Evolutionary conservation across 2,329 filamentous ascomycete genomes (phyloP), one percentile per base, ranked within the genome.

Genomic region (Cytospora piceicola): DNA sequence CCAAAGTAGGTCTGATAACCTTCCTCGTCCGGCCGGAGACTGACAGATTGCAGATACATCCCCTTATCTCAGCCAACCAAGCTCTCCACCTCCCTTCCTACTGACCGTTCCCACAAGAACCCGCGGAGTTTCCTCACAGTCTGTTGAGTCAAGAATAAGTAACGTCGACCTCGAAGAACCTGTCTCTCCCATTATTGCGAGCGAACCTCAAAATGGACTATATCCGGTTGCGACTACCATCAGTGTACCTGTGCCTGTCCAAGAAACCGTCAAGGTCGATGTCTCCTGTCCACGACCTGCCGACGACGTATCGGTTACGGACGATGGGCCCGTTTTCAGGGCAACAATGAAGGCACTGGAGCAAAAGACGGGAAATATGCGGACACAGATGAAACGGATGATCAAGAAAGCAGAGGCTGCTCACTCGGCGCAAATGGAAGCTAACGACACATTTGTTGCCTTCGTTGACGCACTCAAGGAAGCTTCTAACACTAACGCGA

Each of bases 261-360:
- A 81, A 68, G 84, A 87, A 68, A 78, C 82, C 0, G 88, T 95
- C 68, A 96, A 92, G 75, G 88, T 98, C 17, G 95, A 98, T 74
- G 85, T 97, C n/a, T 85, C 89, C 51, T 94, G 92, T 72, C 91
- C 92, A 64, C 89, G 93, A 58, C 93, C 93, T 3, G 90, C 88
- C 39, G 94, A 97, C 68, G 94, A 97, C 78, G 88, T 93, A 77
- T 88, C 90, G 67, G 86, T 90, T 27, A 89, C 91, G 27, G 95
- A 98, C 71, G 95, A 99, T 78, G 95, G 95, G 0, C 95, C 96
- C 0, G 83, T 99, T 1, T 99, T 99, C 79, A 88, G 96, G 69
- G 96, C 95, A 22, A 98, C 95, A 0, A 96, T 99, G 84, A 97
- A 97, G 76, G 91, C 94, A 0, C 80, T 98, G 32, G 95, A 99